Base-by-base conservation (phyloP, 1,284 basidiomycete species). In the Sanghuangporus weigelae region DNA sequence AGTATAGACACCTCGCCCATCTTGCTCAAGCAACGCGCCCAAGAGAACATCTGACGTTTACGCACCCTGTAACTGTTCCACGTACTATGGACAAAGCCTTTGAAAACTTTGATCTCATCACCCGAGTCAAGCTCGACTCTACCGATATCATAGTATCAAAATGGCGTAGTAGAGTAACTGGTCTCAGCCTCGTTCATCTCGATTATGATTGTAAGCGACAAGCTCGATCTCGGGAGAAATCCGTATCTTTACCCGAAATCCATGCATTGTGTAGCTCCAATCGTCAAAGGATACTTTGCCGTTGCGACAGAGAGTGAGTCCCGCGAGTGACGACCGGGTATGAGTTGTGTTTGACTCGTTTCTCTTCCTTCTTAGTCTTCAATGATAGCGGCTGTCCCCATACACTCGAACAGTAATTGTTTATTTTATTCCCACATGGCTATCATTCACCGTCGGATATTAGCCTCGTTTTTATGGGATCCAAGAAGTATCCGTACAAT, bases 401-500 rank as follows among this genome's bases (percentile, higher is more conserved):
- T 72, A 97, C 95, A 0, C 79, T 98, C 51, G 95, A 97, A 76
- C 95, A 96, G 92, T 91, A 71, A 70, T 38, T 49, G 35, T 38
- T 48, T 16, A 7, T 46, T 36, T 26, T 57, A 3, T 46, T 54
- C 64, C 11, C 19, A 39, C 49, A 11, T 64, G 19, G 46, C 14
- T 59, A 67, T 63, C 54, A 35, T 65, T 57, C 53, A 56, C 36
- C 63, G 64, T 69, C 56, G 26, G 31, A 38, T 44, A 31, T 7
- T 62, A 91, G 92, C 74, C 77, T 97, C 60, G 86, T 98, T 21
- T 98, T 98, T 74, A 90, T 98, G 81, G 95, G 95, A 11, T 96
- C 94, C 1, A 89, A 96, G 73, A 86, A 90, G 70, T 97, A 96
- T 73, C 96, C 96, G 0, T 96, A 94, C 83, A 99, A 99, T 75